Evolutionary conservation across 495 filamentous ascomycete species (phyloP).

Genomic region (Penicillium silybi): DNA sequence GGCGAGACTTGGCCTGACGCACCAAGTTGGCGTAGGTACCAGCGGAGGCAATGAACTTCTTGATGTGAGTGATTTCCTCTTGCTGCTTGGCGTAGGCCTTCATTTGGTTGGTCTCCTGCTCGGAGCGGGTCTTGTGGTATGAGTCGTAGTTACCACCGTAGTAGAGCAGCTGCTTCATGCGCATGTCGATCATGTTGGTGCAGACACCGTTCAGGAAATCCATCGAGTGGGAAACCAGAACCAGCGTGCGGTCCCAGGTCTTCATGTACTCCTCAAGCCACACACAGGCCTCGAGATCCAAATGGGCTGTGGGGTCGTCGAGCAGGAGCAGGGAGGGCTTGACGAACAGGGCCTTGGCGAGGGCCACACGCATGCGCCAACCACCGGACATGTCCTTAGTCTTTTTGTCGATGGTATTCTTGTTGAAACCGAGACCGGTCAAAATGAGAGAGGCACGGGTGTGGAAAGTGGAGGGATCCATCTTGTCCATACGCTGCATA

Average conservation of each 20-base stretch:
- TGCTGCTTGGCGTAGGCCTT: slow-evolving; percentile 99
- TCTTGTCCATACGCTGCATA: slow-evolving; percentile 87
- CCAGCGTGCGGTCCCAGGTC: slow-evolving; percentile 98
- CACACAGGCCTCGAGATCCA: slow-evolving; percentile 99
- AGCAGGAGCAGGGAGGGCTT: slow-evolving; percentile 93
- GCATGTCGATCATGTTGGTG: slow-evolving; percentile 98
- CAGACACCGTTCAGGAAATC: slow-evolving; percentile 99
- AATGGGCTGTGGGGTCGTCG: slow-evolving; percentile 97
- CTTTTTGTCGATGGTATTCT: slow-evolving; percentile 93
- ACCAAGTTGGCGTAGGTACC: slow-evolving; percentile 99
- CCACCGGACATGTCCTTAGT: slow-evolving; percentile 99
- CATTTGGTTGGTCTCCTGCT: slow-evolving; percentile 96
- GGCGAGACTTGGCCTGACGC: slow-evolving; percentile 94
- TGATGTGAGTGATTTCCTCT: slow-evolving; percentile 98
- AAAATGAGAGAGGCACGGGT: slow-evolving; percentile 94
- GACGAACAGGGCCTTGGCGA: slow-evolving; percentile 97
- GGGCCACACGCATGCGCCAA: slow-evolving; percentile 98
- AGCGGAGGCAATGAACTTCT: slow-evolving; percentile 99
- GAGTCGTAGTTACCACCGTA: slow-evolving; percentile 99
- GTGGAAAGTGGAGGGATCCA: slow-evolving; percentile 99
- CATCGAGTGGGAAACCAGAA: slow-evolving; percentile 95
- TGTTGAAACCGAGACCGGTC: slow-evolving; percentile 99
- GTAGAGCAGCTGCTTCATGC: slow-evolving; percentile 84
- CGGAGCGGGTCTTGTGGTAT: slow-evolving; percentile 88
- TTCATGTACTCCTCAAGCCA: slow-evolving; percentile 99